Base-by-base conservation (phyloP, 2,329 filamentous ascomycete species). In the Sodiomyces alkalinus region DNA sequence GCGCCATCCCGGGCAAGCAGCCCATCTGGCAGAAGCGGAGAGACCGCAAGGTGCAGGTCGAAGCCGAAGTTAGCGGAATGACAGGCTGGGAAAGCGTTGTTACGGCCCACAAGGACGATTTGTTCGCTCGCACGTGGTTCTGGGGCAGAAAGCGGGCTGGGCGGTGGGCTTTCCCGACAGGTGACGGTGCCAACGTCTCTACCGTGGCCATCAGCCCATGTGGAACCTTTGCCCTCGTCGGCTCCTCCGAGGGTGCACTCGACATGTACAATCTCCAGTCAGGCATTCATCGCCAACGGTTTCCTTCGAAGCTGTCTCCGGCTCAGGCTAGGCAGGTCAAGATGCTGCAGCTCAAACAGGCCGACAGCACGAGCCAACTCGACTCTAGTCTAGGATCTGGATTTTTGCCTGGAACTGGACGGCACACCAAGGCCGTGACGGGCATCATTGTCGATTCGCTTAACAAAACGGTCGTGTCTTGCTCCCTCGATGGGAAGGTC, bases 221-320 rank as follows among this genome's bases (percentile, higher is more conserved):
- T 44, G 90, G 90, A 32, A 94, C 81, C 2, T 98, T 98, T 58
- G 86, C 86, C 3, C 56, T 96, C 4, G 65, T 98, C 14, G 90
- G 90, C 2, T 94, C 87, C 1, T 73, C 72, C 17, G 74, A 68
- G 20, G 90, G 90, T 22, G 71, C 74, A 19, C 75, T 98, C 31
- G 85, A 94, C 49, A 87, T 92, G 78, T 96, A 80, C 67, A 98
- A 98, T 48, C 60, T 98, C 33, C 90, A 98, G 50, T 96, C 90
- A 24, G 90, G 90, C 24, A 62, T 77, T 13, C 82, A 92, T 51
- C 75, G 87, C 33, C 83, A 92, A 45, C 73, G 79, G 12, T 98
- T 92, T 50, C 90, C 90, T 0, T 74, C 82, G 7, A 70, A 68
- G 24, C 53, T 92, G 25, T 86, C 79, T 1, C 78, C 79, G 2